Conservation (phyloP, 805 yeast genomes). For the Yarrowia alimentaria region DNA sequence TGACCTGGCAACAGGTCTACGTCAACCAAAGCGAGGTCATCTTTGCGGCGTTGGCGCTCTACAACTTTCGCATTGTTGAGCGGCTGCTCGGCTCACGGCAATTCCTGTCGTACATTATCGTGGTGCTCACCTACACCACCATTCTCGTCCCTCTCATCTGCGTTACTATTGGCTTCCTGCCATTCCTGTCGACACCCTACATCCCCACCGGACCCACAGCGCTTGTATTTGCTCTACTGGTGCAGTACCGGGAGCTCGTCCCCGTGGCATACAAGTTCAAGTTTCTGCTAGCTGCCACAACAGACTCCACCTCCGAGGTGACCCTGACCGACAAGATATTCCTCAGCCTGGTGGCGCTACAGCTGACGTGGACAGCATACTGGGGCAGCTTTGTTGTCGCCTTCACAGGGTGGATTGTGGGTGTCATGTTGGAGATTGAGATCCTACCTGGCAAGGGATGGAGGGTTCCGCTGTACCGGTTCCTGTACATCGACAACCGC, state of each 20-base stretch:
- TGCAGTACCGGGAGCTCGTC: slow-evolving; percentile 42
- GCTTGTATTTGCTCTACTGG: slow-evolving; percentile 41
- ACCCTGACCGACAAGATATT: slow-evolving; percentile 41
- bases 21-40: slow-evolving; percentile 43
- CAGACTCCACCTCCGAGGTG: slow-evolving; percentile 28
- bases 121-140: slow-evolving; percentile 32
- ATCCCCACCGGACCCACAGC: slow-evolving; percentile 42
- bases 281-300: slow-evolving; percentile 30
- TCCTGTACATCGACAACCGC: slow-evolving; percentile 19
- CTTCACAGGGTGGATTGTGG: slow-evolving; percentile 42
- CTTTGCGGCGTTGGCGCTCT: slow-evolving; percentile 40
- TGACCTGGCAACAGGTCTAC: slow-evolving; percentile 38
- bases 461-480: slow-evolving; percentile 41
- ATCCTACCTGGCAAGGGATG: slow-evolving; percentile 44
- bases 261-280: slow-evolving; percentile 45
- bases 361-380: slow-evolving; percentile 40
- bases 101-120: slow-evolving; percentile 37
- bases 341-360: slow-evolving; percentile 40
- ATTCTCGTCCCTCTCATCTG: slow-evolving; percentile 32
- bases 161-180: slow-evolving; percentile 29
- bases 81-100: slow-evolving; percentile 43
- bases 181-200: slow-evolving; percentile 27
- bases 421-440: slow-evolving; percentile 41
- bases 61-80: slow-evolving; percentile 44
- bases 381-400: slow-evolving; percentile 38